These are phyloP conservation scores for Hippophae rhamnoides DNA, from an alignment of 306 rosid genomes.

Conservation along the genomic window DNA sequence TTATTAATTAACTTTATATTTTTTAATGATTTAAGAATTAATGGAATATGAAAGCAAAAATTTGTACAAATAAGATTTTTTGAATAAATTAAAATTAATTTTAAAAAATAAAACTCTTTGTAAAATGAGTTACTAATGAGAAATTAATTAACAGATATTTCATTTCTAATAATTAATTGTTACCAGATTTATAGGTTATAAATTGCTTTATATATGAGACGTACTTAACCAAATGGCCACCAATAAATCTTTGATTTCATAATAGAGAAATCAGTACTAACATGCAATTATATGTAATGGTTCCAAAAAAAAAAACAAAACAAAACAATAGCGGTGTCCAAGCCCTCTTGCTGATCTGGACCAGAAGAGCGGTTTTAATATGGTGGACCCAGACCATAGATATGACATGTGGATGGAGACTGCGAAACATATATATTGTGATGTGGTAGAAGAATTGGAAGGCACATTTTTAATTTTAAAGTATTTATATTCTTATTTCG, in stretches of 20 bases:
- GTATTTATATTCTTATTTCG: background rate
- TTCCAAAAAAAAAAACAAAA: background rate
- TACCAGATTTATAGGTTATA: background rate
- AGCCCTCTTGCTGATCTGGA: constrained; percentile 25
- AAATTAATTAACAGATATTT: too few species aligned
- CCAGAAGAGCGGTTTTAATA: background rate
- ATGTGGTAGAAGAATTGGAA: constrained; percentile 27
- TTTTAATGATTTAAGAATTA: too few species aligned
- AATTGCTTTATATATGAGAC: background rate
- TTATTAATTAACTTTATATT: too few species aligned
- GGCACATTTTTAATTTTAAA: background rate
- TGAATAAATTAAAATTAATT: too few species aligned
- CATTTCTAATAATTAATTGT: too few species aligned
- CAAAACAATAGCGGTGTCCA: constrained; percentile 9
- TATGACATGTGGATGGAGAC: constrained; percentile 36
- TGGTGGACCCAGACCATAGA: constrained; percentile 12
- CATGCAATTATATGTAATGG: background rate
- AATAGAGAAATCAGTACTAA: background rate
- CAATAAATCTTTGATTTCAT: constrained; percentile 4
- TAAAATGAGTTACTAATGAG: too few species aligned
- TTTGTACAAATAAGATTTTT: too few species aligned
- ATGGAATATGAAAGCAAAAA: too few species aligned
- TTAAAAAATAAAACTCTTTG: too few species aligned
- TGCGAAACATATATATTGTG: constrained; percentile 20
- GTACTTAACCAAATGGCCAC: background rate